phyloP scores from a whole-genome alignment of 148 eudicot species.

The Rhododendron ferrugineum region DNA sequence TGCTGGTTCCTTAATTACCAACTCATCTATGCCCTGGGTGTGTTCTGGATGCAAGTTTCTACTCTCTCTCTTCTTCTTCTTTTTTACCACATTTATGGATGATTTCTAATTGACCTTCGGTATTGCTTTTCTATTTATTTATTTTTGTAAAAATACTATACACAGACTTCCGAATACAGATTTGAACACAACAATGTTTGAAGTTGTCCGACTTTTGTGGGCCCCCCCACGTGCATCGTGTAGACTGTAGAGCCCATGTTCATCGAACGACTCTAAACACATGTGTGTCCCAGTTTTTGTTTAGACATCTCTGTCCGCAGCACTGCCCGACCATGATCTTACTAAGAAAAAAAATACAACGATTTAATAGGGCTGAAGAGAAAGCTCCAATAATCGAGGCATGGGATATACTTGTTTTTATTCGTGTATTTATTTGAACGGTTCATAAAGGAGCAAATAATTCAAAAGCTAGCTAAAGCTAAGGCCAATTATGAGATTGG shows the following conservation, averaged over 20 bases:
- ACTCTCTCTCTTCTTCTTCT: no score
- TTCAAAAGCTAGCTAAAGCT: neutral
- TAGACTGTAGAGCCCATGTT: neutral
- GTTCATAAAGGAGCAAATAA: neutral
- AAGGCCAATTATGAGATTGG: neutral
- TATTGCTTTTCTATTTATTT: no score
- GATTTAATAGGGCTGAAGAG: neutral
- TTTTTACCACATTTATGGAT: no score
- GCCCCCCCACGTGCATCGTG: neutral
- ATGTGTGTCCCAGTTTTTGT: neutral
- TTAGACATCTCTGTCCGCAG: no score
- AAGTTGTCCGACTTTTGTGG: no score
- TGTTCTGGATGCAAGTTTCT: no score
- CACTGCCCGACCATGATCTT: neutral
- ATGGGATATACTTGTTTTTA: neutral
- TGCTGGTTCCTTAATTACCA: no score
- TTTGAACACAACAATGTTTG: neutral
- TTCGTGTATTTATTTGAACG: neutral
- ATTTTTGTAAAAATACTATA: no score
- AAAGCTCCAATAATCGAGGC: neutral
- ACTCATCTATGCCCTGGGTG: no score
- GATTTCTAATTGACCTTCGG: no score
- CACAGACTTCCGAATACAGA: no score
- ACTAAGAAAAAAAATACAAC: neutral
- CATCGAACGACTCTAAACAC: no score